Base-by-base conservation (phyloP, 2,329 filamentous ascomycete species). In the Colletotrichum sp. region DNA sequence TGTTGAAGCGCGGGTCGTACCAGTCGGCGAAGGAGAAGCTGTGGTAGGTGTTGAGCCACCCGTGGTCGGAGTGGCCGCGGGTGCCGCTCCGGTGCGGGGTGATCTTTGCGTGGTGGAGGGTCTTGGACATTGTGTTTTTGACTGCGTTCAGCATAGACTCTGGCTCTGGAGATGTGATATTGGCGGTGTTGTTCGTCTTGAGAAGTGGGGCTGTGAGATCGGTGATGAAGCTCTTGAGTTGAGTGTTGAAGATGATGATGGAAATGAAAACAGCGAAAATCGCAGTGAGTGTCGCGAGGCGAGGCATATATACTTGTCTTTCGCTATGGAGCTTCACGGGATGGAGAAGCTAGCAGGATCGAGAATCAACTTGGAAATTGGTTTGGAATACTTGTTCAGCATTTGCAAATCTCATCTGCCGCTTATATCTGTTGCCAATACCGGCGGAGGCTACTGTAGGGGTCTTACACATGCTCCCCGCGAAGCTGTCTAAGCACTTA, bases 1-100 rank as follows among this genome's bases (percentile, higher is more conserved):
- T 89, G 61, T 89, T 89, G 86, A 92, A 94, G 30, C 85, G 83
- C 3, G 94, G 93, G 81, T 95, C 89, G 83, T 93, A 92, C 89
- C 89, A 92, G 81, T 89, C 88, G 56, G 94, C 94, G 84, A 98
- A 97, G 80, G 91, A 93, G 88, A 98, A 97, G 77, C 93, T 95
- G 87, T 97, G 95, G 86, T 94, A 97, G 9, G 93, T 93, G 86
- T 96, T 94, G 10, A 98, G 91, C 95, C 95, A 98, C 84, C 94
- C 95, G 83, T 97, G 94, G 83, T 97, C 91, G 43, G 91, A 90
- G 84, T 96, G 94, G 36, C 95, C 95, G 67, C 96, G 91, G 60
- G 90, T 88, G 75, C 89, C 87, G 79, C 94, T 97, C 74, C 91
- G 92, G 78, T 96, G 94, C 69, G 93, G 93, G 48, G 90, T 91